Evolutionary conservation across 73 alveolate genomes (phyloP).

Genomic region (Paramecium primaurelia): DNA sequence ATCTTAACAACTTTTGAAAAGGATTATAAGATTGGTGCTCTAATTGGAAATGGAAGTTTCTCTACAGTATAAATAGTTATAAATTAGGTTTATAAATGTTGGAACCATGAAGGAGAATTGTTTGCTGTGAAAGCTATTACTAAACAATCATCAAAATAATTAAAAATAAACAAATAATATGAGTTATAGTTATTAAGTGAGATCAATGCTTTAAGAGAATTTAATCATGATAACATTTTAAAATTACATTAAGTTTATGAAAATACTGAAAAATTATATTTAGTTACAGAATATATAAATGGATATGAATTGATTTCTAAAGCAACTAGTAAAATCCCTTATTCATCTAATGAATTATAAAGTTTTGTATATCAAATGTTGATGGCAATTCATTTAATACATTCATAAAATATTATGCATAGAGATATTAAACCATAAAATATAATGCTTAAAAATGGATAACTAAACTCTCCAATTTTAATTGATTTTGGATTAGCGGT

Average conservation of each 20-base stretch:
- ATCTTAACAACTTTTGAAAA: background rate
- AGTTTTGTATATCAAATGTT: background rate
- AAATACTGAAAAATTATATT: background rate
- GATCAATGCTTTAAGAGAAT: background rate
- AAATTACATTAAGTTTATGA: constrained; percentile 12
- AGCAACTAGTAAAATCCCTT: background rate
- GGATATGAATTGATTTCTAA: background rate
- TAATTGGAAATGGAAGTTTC: constrained; percentile 18
- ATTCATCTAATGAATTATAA: background rate
- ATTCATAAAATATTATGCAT: background rate
- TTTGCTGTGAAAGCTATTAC: constrained; percentile 4
- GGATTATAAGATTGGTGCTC: background rate
- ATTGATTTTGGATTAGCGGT: background rate
- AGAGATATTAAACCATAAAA: constrained; percentile 32
- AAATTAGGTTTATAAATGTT: background rate
- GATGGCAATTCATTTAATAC: background rate
- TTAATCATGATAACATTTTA: background rate
- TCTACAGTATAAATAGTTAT: background rate
- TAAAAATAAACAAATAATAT: background rate
- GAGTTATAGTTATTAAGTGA: background rate
- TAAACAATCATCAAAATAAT: background rate
- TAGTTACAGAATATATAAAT: background rate
- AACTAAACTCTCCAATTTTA: background rate
- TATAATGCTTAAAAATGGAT: background rate
- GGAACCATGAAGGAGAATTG: background rate